These are phyloP conservation scores for Microsporum audouinii DNA, from an alignment of 2,329 filamentous ascomycete species.

Conservation along the genomic window DNA sequence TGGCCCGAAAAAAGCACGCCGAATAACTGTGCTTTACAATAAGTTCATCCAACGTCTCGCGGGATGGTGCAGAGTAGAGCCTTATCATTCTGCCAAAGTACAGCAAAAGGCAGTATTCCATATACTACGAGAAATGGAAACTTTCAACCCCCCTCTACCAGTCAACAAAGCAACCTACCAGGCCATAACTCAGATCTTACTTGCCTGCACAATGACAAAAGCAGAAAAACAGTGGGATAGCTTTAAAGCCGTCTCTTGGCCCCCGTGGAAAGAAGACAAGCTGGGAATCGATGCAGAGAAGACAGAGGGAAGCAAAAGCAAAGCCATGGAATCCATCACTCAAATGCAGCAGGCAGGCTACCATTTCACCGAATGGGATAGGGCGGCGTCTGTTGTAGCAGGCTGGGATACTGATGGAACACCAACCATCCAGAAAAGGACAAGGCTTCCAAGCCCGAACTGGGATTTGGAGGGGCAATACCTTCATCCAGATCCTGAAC, in stretches of 20 bases:
- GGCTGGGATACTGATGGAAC: conserved; percentile 54
- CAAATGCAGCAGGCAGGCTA: conserved; percentile 53
- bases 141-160: conserved; percentile 41
- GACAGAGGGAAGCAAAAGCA: conserved; percentile 45
- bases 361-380: conserved; percentile 40
- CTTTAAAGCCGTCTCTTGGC: conserved; percentile 51
- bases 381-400: conserved; percentile 42
- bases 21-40: conserved; percentile 39
- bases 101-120: conserved; percentile 49
- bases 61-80: conserved; percentile 36
- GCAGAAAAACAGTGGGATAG: conserved; percentile 47
- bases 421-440: conserved; percentile 51
- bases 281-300: conserved; percentile 50
- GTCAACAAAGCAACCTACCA: conserved; percentile 49
- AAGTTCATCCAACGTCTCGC: conserved; percentile 39
- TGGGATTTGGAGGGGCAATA: neutral
- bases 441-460: conserved; percentile 24
- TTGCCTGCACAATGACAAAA: conserved; percentile 46
- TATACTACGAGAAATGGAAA: conserved; percentile 47
- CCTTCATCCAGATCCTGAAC: neutral
- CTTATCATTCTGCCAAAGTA: conserved; percentile 37
- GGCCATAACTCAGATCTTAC: conserved; percentile 44
- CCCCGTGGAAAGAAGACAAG: conserved; percentile 53
- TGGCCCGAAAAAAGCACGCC: conserved; percentile 15
- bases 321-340: conserved; percentile 44